These are phyloP conservation scores for Endocarpon pusillum DNA, from an alignment of 495 filamentous ascomycete genomes.

Conservation along the genomic window DNA sequence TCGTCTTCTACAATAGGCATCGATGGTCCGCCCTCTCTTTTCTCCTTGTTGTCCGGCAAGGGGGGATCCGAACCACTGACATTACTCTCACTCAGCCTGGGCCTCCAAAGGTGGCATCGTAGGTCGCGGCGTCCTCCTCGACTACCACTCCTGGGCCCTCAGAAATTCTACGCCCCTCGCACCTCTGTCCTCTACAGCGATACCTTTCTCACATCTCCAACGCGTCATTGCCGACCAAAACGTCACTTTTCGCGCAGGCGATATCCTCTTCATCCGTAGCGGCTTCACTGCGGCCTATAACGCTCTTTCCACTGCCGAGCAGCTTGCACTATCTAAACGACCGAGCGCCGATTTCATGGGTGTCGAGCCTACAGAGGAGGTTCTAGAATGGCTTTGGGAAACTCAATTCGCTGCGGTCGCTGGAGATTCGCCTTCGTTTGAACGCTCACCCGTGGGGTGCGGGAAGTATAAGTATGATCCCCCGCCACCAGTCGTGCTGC, in stretches of 20 bases:
- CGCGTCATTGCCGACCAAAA: slow-evolving; percentile 18
- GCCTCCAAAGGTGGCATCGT: slow-evolving; percentile 31
- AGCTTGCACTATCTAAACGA: slow-evolving; percentile 14
- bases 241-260: slow-evolving; percentile 24
- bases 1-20: slow-evolving; percentile 21
- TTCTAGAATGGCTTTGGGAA: slow-evolving; percentile 32
- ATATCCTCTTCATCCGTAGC: slow-evolving; percentile 37
- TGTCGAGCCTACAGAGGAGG: slow-evolving; percentile 25
- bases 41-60: too few species aligned
- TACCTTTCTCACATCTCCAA: slow-evolving; percentile 24
- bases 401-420: slow-evolving; percentile 33
- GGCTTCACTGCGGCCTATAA: slow-evolving; percentile 31
- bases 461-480: too few species aligned
- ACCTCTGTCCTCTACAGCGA: slow-evolving; percentile 22
- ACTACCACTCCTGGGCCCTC: slow-evolving; percentile 35
- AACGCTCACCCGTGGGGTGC: slow-evolving; percentile 21
- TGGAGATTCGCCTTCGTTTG: slow-evolving; percentile 31
- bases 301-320: slow-evolving; percentile 14
- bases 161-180: slow-evolving; percentile 19
- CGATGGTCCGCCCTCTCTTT: slow-evolving; percentile 21
- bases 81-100: slow-evolving; percentile 15
- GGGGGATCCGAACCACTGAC: neutral
- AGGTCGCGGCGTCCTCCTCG: slow-evolving; percentile 40
- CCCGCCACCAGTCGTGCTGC: too few species aligned
- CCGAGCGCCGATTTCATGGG: slow-evolving; percentile 22